Evolutionary conservation across 768 basidiomycete species (phyloP).

Genomic region (Strobilomyces confusus): DNA sequence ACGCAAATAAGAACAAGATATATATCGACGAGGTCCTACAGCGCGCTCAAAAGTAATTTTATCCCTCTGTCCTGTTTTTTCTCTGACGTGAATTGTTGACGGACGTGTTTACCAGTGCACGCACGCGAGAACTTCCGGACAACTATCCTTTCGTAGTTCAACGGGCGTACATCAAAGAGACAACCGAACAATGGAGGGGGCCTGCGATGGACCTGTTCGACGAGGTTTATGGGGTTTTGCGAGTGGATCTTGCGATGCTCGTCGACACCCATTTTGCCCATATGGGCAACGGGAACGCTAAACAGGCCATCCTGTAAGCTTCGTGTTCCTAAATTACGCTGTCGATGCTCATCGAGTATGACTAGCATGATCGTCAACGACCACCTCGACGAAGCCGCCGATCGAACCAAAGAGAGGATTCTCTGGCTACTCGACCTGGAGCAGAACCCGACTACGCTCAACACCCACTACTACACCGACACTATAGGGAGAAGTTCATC

Average conservation of each 20-base stretch:
- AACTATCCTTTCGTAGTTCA: conserved; percentile 64
- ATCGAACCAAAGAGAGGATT: conserved; percentile 38
- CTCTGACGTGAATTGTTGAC: background rate
- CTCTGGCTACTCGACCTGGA: conserved; percentile 50
- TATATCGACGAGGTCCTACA: conserved; percentile 52
- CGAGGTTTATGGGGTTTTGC: conserved; percentile 34
- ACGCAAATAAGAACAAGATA: conserved; percentile 20
- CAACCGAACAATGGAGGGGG: conserved; percentile 44
- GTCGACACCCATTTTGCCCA: conserved; percentile 51
- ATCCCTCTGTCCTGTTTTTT: no score
- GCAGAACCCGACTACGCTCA: conserved; percentile 46
- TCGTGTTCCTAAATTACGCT: background rate
- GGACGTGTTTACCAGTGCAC: conserved; percentile 41
- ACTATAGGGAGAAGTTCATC: conserved; percentile 49
- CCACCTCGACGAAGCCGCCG: conserved; percentile 43
- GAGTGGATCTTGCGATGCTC: conserved; percentile 36
- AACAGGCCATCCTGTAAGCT: conserved; percentile 45
- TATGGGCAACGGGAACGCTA: conserved; percentile 51
- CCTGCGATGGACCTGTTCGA: conserved; percentile 48
- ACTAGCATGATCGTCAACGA: conserved; percentile 48
- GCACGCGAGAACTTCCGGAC: conserved; percentile 67
- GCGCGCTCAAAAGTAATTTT: conserved; percentile 43
- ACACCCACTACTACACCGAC: conserved; percentile 47
- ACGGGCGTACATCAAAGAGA: conserved; percentile 41
- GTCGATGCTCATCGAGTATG: background rate